Percentiles rank a stretch among this genome's conserved stretches.
These are phyloP conservation scores for Kentomonas sorsogonicus DNA, from an alignment of 208 protist species.

Conservation along the genomic window DNA sequence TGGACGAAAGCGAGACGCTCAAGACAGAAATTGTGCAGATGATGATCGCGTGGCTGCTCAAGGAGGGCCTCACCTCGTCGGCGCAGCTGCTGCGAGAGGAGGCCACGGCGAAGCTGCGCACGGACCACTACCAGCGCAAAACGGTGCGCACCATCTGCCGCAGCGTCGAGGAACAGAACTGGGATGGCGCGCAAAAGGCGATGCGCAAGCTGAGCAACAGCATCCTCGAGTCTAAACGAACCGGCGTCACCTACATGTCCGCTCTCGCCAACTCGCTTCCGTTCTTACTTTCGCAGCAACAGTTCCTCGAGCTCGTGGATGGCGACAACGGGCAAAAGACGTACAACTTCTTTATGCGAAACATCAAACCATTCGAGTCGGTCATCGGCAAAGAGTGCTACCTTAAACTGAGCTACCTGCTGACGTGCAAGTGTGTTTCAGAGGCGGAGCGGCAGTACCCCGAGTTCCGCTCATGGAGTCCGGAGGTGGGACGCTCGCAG, in stretches of 20 bases:
- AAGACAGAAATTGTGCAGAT: slow-evolving; percentile 67
- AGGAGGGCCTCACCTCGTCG: slow-evolving; percentile 68
- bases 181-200: slow-evolving; percentile 57
- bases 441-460: slow-evolving; percentile 59
- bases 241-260: slow-evolving; percentile 17
- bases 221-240: slow-evolving; percentile 16
- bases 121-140: slow-evolving; percentile 73
- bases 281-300: slow-evolving; percentile 66
- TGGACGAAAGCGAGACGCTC: slow-evolving; percentile 51
- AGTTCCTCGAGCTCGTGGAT: slow-evolving; percentile 83
- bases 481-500: slow-evolving; percentile 54
- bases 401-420: slow-evolving; percentile 73
- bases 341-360: slow-evolving; percentile 79
- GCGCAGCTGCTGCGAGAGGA: slow-evolving; percentile 81
- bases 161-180: slow-evolving; percentile 66
- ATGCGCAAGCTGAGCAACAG: slow-evolving; percentile 47
- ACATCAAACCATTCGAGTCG: slow-evolving; percentile 72
- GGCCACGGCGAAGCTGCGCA: slow-evolving; percentile 53
- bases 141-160: slow-evolving; percentile 54
- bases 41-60: slow-evolving; percentile 60
- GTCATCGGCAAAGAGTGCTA: slow-evolving; percentile 64
- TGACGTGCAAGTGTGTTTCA: slow-evolving; percentile 71
- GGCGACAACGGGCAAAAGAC: slow-evolving; percentile 63
- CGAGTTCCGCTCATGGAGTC: slow-evolving; percentile 69
- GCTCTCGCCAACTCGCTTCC: slow-evolving; percentile 48